Conservation (phyloP, 176 grass and related monocot genomes). For the Ensete glaucum region DNA sequence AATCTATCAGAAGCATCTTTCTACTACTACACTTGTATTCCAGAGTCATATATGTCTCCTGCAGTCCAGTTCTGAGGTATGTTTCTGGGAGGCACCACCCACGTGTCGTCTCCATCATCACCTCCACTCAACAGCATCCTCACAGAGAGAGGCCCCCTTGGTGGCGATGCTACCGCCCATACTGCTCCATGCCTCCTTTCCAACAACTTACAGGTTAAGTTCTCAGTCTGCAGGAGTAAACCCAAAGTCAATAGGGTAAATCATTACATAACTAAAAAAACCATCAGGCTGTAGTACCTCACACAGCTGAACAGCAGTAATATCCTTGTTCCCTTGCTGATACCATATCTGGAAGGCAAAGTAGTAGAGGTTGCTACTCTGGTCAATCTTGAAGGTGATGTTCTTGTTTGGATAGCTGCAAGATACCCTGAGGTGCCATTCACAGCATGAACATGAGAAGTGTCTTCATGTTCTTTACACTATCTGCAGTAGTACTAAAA, state of each 20-base stretch:
- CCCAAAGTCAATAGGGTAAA: not conserved
- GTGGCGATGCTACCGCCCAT: slow-evolving; percentile 46
- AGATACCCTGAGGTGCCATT: slow-evolving; percentile 27
- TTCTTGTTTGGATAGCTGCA: slow-evolving; percentile 63
- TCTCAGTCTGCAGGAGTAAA: slow-evolving; percentile 41
- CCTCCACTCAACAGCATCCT: slow-evolving; percentile 51
- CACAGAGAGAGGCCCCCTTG: slow-evolving; percentile 47
- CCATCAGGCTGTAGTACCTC: slow-evolving; percentile 29
- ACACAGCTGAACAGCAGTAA: slow-evolving; percentile 46
- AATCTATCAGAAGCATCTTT: not conserved
- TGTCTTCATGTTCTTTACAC: not conserved
- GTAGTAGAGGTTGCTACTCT: slow-evolving; percentile 45
- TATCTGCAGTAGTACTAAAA: not conserved
- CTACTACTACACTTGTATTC: slow-evolving; percentile 40
- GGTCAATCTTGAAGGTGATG: slow-evolving; percentile 46
- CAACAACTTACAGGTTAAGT: slow-evolving; percentile 54
- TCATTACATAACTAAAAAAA: not conserved
- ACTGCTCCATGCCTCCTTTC: slow-evolving; percentile 46
- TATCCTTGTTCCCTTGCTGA: slow-evolving; percentile 48
- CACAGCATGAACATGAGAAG: not conserved
- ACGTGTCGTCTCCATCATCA: slow-evolving; percentile 20
- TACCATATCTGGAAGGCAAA: slow-evolving; percentile 70
- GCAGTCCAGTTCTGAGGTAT: slow-evolving; percentile 61
- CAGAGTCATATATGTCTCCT: slow-evolving; percentile 55
- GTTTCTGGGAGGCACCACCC: slow-evolving; percentile 40